These are phyloP conservation scores for Gardenia jasminoides DNA, from an alignment of 257 asterid species.

Conservation along the genomic window DNA sequence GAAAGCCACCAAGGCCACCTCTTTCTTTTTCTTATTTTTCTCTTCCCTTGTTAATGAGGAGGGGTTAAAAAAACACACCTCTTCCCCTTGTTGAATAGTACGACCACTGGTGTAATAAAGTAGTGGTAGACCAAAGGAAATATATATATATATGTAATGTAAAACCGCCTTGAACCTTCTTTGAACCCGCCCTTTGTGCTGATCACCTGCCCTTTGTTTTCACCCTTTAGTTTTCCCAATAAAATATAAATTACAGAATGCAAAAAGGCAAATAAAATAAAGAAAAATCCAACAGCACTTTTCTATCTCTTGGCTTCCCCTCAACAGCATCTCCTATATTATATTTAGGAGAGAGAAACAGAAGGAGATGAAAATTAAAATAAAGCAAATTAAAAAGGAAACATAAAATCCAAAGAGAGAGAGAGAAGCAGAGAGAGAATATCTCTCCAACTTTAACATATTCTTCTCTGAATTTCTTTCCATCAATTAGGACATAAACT, in stretches of 20 bases:
- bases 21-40: neutral
- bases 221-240: slow-evolving; percentile 4
- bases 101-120: neutral
- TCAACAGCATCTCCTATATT: slow-evolving; percentile 17
- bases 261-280: neutral
- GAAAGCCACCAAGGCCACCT: neutral
- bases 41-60: neutral
- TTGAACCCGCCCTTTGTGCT: slow-evolving; percentile 47
- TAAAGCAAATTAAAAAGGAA: too few species aligned
- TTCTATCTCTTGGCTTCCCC: slow-evolving; percentile 12
- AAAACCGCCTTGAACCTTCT: slow-evolving; percentile 23
- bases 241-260: neutral
- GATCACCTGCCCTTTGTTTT: slow-evolving; percentile 41
- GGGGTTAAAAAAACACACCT: neutral
- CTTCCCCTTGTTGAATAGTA: neutral
- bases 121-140: neutral
- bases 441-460: slow-evolving; percentile 41
- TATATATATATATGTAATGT: neutral
- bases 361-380: neutral
- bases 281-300: neutral
- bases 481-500: slow-evolving; percentile 34
- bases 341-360: neutral
- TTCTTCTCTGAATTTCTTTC: slow-evolving; percentile 43
- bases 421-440: slow-evolving; percentile 29
- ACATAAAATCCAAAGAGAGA: slow-evolving; percentile 5